Base-by-base conservation (phyloP, 768 basidiomycete genomes). In the Agaricus sinodeliciosus region DNA sequence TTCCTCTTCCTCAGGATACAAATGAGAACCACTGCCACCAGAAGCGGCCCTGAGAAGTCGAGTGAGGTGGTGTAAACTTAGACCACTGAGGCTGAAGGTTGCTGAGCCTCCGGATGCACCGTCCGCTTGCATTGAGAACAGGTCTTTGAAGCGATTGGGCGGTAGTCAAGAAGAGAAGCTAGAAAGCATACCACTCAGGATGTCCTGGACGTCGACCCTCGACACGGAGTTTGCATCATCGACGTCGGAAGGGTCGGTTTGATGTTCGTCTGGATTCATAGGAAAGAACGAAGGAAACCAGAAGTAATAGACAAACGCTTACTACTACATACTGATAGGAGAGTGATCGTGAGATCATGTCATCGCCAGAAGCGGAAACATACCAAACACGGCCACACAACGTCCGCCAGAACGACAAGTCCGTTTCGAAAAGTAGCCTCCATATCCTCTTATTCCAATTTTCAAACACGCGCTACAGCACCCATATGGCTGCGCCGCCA, bases 401-500 rank as follows among this genome's bases (percentile, higher is more conserved):
- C 36, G 26, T 31, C 26, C 44, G 42, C 40, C 27, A 31, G 35
- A 51, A 39, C 43, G 51, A 52, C 51, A 52, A 52, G 51, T 53
- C 51, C 51, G 16, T 37, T 47, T 53, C 44, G 37, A 46, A 44
- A 46, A 28, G 18, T 40, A 8, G 7, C 43, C 43, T n/a, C 7
- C 37, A 39, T 16, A 39, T 37, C 44, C 27, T 34, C 15, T 16
- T 39, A 22, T 36, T 31, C 40, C n/a, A 36, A n/a, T 31, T 31
- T 25, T n/a, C 19, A 43, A 15, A 7, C 13, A 18, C 22, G n/a
- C 16, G 36, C 26, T 26, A n/a, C 40, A 19, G 40, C 16, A 35
- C 28, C 15, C 46, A 35, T 56, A 70, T 68, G 65, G 72, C 75
- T 62, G 65, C 67, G 40, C 68, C 74, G 50, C 75, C 77, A 46